Evolutionary conservation across 805 yeast genomes (phyloP).

Genomic region (Kodamaea kaohsiungensis): DNA sequence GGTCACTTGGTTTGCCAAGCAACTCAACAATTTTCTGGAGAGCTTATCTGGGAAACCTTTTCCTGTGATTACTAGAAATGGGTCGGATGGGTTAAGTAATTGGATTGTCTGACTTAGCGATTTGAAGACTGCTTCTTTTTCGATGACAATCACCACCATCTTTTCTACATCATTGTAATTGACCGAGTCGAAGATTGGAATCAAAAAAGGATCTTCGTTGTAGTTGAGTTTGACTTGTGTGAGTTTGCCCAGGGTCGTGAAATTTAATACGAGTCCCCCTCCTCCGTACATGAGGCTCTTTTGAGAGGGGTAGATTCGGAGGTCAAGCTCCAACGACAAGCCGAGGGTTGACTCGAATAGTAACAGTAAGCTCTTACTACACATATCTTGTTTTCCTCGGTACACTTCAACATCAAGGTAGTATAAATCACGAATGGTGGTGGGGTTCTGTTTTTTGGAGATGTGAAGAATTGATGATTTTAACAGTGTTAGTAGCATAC

Average conservation of each 20-base stretch:
- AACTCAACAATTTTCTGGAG: constrained; percentile 45
- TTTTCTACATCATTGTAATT: not conserved
- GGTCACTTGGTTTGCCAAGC: constrained; percentile 17
- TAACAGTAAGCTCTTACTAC: constrained; percentile 40
- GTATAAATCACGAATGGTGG: constrained; percentile 58
- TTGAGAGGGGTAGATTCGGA: constrained; percentile 53
- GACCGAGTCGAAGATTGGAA: constrained; percentile 21
- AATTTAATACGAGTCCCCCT: not conserved
- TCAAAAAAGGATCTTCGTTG: constrained; percentile 23
- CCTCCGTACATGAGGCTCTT: constrained; percentile 56
- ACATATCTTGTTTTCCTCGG: constrained; percentile 37
- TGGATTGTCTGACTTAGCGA: constrained; percentile 28
- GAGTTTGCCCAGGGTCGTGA: not conserved
- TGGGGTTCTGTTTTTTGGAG: constrained; percentile 8
- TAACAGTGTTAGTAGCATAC: constrained; percentile 7
- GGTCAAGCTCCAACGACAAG: constrained; percentile 30
- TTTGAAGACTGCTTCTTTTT: constrained; percentile 44
- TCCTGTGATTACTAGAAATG: constrained; percentile 50
- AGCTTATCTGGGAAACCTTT: constrained; percentile 66
- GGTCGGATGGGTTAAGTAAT: not conserved
- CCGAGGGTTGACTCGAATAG: constrained; percentile 38
- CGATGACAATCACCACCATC: constrained; percentile 24
- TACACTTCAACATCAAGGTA: constrained; percentile 59
- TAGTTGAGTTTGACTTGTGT: constrained; percentile 1
- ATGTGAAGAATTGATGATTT: constrained; percentile 1